phyloP scores from a whole-genome alignment of 352 stramenopile genomes.

The Hyaloperonospora arabidopsidis region DNA sequence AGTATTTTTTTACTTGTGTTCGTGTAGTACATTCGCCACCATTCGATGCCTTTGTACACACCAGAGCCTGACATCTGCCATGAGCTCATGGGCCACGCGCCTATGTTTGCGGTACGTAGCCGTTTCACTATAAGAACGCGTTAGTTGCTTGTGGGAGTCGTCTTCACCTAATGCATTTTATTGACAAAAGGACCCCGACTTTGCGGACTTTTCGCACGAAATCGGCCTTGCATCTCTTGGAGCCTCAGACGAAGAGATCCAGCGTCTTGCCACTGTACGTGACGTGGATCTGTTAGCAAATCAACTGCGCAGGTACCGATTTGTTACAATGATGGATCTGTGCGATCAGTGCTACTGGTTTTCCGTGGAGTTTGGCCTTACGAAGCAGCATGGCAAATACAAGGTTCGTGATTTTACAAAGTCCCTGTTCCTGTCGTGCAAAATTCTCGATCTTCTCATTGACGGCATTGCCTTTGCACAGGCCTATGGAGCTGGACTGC shows the following conservation, averaged over 20 bases:
- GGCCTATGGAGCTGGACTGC: conserved; percentile 92
- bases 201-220: conserved; percentile 95
- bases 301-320: neutral
- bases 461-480: conserved; percentile 4
- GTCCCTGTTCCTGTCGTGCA: neutral
- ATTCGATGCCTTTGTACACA: conserved; percentile 94
- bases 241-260: conserved; percentile 93
- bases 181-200: conserved; percentile 85
- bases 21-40: conserved; percentile 90
- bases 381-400: conserved; percentile 86
- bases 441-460: neutral
- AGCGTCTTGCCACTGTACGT: conserved; percentile 82
- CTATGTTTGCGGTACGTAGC: conserved; percentile 89
- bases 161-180: neutral
- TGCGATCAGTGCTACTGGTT: conserved; percentile 92
- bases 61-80: conserved; percentile 98
- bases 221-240: conserved; percentile 94
- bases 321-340: conserved; percentile 3
- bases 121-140: neutral
- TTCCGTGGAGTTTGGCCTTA: conserved; percentile 96
- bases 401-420: conserved; percentile 50
- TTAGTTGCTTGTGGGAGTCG: neutral
- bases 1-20: neutral
- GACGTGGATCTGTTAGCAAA: neutral
- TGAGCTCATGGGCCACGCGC: conserved; percentile 93